Conservation (phyloP, 1,284 basidiomycete genomes). For the Veloporphyrellus conicus region DNA sequence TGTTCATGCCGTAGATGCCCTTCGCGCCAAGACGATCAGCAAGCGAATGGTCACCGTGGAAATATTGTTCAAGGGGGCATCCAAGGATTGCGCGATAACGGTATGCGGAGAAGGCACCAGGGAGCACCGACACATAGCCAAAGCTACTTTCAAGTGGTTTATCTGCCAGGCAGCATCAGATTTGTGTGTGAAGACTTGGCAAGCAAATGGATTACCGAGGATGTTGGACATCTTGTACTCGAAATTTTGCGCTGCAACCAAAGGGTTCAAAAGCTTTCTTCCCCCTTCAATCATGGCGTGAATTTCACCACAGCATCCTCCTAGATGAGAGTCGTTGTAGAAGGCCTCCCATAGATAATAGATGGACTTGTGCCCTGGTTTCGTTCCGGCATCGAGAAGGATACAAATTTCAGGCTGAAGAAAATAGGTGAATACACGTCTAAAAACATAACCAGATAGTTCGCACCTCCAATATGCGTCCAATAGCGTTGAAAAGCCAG, state of each 20-base stretch:
- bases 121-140: constrained; percentile 92
- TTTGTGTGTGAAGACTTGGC: background rate
- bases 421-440: background rate
- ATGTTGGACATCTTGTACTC: constrained; percentile 99
- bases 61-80: constrained; percentile 92
- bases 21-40: constrained; percentile 90
- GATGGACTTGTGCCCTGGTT: constrained; percentile 93
- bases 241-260: constrained; percentile 95
- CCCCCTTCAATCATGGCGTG: constrained; percentile 94
- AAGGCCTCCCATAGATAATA: constrained; percentile 97
- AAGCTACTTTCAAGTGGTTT: constrained; percentile 94
- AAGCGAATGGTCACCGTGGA: constrained; percentile 95
- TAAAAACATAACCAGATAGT: constrained; percentile 6
- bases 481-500: constrained; percentile 98
- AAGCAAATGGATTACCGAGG: constrained; percentile 52
- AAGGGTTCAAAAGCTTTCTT: constrained; percentile 86
- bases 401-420: constrained; percentile 85
- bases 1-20: constrained; percentile 96
- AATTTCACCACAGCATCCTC: constrained; percentile 87
- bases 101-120: constrained; percentile 96
- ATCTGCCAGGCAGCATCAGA: constrained; percentile 42
- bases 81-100: constrained; percentile 89
- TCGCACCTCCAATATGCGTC: constrained; percentile 68
- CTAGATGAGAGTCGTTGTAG: constrained; percentile 71
- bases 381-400: constrained; percentile 90